Evolutionary conservation across 1,284 basidiomycete genomes (phyloP).

Genomic region (Leccinum angustisporum): DNA sequence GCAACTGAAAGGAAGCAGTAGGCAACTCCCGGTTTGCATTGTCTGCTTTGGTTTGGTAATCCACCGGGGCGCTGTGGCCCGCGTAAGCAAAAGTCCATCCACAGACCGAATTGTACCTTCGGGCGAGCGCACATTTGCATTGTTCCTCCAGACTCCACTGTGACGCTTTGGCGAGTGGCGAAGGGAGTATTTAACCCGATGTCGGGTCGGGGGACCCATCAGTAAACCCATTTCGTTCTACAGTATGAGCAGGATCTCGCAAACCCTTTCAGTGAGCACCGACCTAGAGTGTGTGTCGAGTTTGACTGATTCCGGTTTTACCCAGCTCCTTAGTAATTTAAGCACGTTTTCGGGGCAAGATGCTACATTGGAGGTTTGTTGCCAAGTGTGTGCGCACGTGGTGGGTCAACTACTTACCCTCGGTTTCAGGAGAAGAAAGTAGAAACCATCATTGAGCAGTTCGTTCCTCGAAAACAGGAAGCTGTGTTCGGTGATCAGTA

Average conservation of each 20-base stretch:
- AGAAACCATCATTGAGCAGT: constrained; percentile 27
- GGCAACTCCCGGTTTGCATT: constrained; percentile 15
- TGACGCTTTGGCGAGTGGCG: constrained; percentile 29
- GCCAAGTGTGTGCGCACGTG: constrained; percentile 1
- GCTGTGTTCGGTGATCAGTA: constrained; percentile 35
- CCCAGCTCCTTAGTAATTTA: constrained; percentile 32
- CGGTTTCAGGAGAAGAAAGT: constrained; percentile 19
- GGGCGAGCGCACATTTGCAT: constrained; percentile 17
- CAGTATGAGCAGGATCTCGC: constrained; percentile 35
- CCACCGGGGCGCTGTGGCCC: not conserved
- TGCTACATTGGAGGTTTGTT: constrained; percentile 23
- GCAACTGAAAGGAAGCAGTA: constrained; percentile 1
- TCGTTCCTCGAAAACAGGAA: constrained; percentile 30
- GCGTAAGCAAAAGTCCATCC: constrained; percentile 14
- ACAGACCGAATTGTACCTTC: constrained; percentile 11
- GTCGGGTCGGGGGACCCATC: not conserved
- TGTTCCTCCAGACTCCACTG: constrained; percentile 18
- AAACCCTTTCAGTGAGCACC: constrained; percentile 31
- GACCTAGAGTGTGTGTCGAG: not conserved
- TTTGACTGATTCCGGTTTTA: constrained; percentile 2
- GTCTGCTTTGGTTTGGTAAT: constrained; percentile 16
- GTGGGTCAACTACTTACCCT: constrained; percentile 6
- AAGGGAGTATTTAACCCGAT: constrained; percentile 27
- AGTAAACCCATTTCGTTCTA: not conserved
- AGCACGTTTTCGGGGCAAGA: constrained; percentile 14